Evolutionary conservation across 1,284 basidiomycete genomes (phyloP).

Genomic region (Pulveroboletus sp.): DNA sequence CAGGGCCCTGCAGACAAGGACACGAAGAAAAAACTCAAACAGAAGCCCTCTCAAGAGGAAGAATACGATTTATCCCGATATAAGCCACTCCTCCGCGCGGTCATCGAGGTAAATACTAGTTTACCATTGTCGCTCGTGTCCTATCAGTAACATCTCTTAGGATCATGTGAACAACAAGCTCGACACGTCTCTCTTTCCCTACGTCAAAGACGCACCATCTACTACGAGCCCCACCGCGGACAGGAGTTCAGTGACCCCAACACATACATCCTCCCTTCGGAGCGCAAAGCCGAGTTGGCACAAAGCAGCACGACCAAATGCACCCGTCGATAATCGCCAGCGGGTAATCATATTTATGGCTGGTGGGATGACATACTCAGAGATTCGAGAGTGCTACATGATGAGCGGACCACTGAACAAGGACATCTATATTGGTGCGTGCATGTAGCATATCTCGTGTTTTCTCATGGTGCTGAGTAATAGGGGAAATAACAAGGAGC

Average conservation of each 20-base stretch:
- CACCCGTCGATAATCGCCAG: constrained; percentile 61
- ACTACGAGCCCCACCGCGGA: constrained; percentile 43
- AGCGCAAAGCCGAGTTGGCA: constrained; percentile 88
- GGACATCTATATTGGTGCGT: constrained; percentile 86
- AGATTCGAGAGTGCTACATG: constrained; percentile 87
- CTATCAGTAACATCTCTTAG: constrained; percentile 36
- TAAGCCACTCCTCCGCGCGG: constrained; percentile 81
- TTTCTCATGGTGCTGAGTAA: constrained; percentile 3
- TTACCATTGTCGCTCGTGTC: background rate
- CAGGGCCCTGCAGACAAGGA: constrained; percentile 73
- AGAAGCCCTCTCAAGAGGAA: constrained; percentile 71
- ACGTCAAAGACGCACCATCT: constrained; percentile 82
- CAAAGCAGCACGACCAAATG: constrained; percentile 54
- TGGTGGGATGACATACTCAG: constrained; percentile 95
- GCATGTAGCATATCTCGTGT: constrained; percentile 6
- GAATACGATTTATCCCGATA: constrained; percentile 96
- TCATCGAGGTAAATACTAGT: constrained; percentile 65
- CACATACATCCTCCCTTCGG: constrained; percentile 71
- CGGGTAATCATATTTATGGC: constrained; percentile 91
- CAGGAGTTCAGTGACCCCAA: constrained; percentile 42
- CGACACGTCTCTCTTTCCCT: constrained; percentile 83
- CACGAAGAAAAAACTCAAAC: constrained; percentile 76
- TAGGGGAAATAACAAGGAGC: constrained; percentile 59
- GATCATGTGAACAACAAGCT: constrained; percentile 81
- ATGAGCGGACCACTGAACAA: constrained; percentile 73